These are phyloP conservation scores for Penicillium janthinellum DNA, from an alignment of 2,329 filamentous ascomycete species.

Conservation along the genomic window DNA sequence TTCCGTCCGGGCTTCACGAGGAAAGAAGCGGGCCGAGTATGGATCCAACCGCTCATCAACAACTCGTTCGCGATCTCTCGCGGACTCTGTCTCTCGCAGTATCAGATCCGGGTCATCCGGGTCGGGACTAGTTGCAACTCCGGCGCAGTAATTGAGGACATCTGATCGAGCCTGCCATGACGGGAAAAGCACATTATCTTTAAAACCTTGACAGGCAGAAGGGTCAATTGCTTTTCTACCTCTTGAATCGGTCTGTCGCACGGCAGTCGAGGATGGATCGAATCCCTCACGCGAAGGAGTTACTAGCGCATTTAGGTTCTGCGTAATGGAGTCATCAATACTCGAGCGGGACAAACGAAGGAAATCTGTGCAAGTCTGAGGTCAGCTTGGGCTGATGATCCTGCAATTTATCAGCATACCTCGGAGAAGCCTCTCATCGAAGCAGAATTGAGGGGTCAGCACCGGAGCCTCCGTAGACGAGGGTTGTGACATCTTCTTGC, in stretches of 20 bases:
- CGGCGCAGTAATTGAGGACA: slow-evolving; percentile 84
- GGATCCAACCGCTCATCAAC: slow-evolving; percentile 90
- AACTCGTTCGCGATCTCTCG: slow-evolving; percentile 69
- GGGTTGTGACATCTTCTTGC: slow-evolving; percentile 43
- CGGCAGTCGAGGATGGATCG: slow-evolving; percentile 74
- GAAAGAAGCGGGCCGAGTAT: slow-evolving; percentile 82
- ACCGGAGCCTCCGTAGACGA: slow-evolving; percentile 49
- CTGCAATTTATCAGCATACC: slow-evolving; percentile 52
- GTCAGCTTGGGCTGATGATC: slow-evolving; percentile 49
- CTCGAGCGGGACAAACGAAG: slow-evolving; percentile 79
- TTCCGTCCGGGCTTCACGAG: slow-evolving; percentile 74
- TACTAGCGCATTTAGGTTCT: slow-evolving; percentile 86
- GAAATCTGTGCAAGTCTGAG: slow-evolving; percentile 73
- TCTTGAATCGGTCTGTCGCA: slow-evolving; percentile 57
- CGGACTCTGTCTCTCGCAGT: slow-evolving; percentile 68
- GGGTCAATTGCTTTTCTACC: slow-evolving; percentile 59
- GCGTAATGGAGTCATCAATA: slow-evolving; percentile 90
- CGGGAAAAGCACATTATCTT: slow-evolving; percentile 77
- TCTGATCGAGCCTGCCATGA: slow-evolving; percentile 83
- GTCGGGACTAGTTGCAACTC: slow-evolving; percentile 83
- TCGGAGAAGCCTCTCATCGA: slow-evolving; percentile 68
- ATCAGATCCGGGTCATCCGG: slow-evolving; percentile 80
- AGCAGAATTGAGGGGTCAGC: slow-evolving; percentile 76
- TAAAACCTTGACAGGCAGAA: slow-evolving; percentile 69
- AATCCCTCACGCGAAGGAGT: slow-evolving; percentile 73